Conservation (phyloP, 2,329 filamentous ascomycete species). For the Ophiostoma perfectum region DNA sequence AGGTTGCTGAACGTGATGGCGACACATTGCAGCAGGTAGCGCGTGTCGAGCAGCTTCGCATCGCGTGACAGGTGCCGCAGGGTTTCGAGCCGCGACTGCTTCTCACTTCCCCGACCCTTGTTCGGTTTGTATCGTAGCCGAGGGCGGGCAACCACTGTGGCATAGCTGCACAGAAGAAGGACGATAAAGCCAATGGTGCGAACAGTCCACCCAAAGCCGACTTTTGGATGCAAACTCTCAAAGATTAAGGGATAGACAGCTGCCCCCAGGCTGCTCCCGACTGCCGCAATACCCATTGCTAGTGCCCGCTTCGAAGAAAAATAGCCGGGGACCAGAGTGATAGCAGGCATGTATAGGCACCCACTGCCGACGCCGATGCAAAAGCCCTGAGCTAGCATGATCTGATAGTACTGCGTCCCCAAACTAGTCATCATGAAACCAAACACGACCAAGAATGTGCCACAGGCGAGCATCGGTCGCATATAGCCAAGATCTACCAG, state of each 20-base stretch:
- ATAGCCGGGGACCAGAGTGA: slow-evolving; percentile 54
- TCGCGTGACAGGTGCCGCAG: slow-evolving; percentile 15
- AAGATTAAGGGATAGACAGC: slow-evolving; percentile 23
- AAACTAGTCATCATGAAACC: slow-evolving; percentile 45
- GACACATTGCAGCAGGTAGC: slow-evolving; percentile 22
- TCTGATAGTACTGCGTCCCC: slow-evolving; percentile 41
- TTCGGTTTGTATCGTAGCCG: neutral
- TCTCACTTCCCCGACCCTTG: neutral
- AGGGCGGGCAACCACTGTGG: neutral
- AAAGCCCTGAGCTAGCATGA: slow-evolving; percentile 50
- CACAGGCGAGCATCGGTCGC: slow-evolving; percentile 32
- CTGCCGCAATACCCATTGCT: slow-evolving; percentile 55
- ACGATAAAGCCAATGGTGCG: neutral
- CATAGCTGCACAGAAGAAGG: neutral
- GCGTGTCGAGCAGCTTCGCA: slow-evolving; percentile 1
- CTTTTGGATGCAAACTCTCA: neutral
- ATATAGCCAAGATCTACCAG: slow-evolving; percentile 41
- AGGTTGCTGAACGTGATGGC: slow-evolving; percentile 23
- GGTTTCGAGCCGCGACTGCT: neutral
- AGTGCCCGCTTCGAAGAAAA: slow-evolving; percentile 55
- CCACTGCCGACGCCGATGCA: slow-evolving; percentile 53
- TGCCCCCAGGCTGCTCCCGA: slow-evolving; percentile 55
- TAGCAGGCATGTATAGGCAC: slow-evolving; percentile 49
- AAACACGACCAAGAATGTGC: slow-evolving; percentile 40
- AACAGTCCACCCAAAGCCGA: neutral